A percentile compares a stretch with the other conserved stretches of the same genome.
Conservation (phyloP, 2,329 filamentous ascomycete genomes). For the Daldinia eschscholtzii region DNA sequence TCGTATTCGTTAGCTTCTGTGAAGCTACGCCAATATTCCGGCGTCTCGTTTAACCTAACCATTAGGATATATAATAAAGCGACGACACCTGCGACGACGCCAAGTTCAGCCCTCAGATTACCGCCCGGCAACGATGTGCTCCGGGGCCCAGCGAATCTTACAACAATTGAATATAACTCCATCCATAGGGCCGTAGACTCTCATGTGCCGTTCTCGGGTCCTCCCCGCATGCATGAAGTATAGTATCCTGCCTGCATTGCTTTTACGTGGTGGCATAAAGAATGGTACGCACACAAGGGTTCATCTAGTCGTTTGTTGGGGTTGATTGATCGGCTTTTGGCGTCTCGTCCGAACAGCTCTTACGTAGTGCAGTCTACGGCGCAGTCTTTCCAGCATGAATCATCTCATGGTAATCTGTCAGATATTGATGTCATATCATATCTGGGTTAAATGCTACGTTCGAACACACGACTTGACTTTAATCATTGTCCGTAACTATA, state of each 20-base stretch:
- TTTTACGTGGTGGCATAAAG: neutral
- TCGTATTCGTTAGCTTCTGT: neutral
- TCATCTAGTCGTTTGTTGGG: constrained; percentile 21
- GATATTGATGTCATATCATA: neutral
- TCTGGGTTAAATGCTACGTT: neutral
- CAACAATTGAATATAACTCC: constrained; percentile 34
- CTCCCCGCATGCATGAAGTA: constrained; percentile 7
- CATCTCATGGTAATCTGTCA: neutral
- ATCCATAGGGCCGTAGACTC: constrained; percentile 20
- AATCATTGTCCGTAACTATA: neutral
- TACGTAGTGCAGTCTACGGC: constrained; percentile 7
- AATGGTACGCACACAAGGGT: neutral
- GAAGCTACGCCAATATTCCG: neutral
- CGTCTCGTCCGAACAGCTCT: constrained; percentile 26
- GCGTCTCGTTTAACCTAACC: neutral
- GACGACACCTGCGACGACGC: constrained; percentile 29
- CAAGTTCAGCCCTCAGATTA: constrained; percentile 28
- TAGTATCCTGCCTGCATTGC: neutral
- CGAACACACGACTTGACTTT: neutral
- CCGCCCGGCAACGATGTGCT: constrained; percentile 32
- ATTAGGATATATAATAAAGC: neutral
- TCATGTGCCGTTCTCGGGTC: neutral
- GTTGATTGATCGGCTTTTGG: constrained; percentile 37
- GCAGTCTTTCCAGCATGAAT: neutral
- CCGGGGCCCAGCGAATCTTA: constrained; percentile 30